phyloP scores from a whole-genome alignment of 2,329 filamentous ascomycete species.

The Cadophora gregata region DNA sequence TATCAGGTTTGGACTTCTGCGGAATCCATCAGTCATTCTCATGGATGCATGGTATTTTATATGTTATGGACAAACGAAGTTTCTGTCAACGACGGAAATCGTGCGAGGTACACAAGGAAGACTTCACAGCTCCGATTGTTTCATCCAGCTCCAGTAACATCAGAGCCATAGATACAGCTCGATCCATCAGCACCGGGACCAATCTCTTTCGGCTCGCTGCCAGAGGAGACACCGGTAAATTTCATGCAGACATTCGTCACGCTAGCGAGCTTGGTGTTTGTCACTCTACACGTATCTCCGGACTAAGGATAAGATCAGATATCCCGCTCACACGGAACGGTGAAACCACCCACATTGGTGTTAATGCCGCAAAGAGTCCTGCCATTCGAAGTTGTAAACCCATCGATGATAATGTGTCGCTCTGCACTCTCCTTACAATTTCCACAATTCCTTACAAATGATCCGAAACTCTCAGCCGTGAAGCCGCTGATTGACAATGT shows the following conservation, averaged over 20 bases:
- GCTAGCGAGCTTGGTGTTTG: not conserved
- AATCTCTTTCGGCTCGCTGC: conserved; percentile 5
- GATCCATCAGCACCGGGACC: conserved; percentile 3
- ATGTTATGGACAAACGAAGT: not conserved
- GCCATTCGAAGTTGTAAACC: not conserved
- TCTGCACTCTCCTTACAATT: conserved; percentile 4
- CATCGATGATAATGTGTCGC: conserved; percentile 3
- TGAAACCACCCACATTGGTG: not conserved
- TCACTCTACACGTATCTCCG: conserved; percentile 1
- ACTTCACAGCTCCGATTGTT: not conserved
- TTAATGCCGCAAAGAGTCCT: conserved; percentile 4
- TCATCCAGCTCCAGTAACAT: conserved; percentile 1
- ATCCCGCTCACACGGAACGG: not conserved
- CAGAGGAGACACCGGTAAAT: conserved; percentile 1
- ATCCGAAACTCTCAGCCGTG: not conserved
- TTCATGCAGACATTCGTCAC: conserved; percentile 12
- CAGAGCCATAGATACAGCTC: conserved; percentile 7
- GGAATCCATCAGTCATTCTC: no score
- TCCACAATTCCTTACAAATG: conserved; percentile 2
- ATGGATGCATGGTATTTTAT: no score
- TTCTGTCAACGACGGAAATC: not conserved
- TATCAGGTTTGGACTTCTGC: no score
- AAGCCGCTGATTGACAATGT: conserved; percentile 3
- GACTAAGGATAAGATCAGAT: not conserved
- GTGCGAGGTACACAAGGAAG: no score